phyloP scores from a whole-genome alignment of 2,329 filamentous ascomycete genomes.

The Fusarium verticillioides region DNA sequence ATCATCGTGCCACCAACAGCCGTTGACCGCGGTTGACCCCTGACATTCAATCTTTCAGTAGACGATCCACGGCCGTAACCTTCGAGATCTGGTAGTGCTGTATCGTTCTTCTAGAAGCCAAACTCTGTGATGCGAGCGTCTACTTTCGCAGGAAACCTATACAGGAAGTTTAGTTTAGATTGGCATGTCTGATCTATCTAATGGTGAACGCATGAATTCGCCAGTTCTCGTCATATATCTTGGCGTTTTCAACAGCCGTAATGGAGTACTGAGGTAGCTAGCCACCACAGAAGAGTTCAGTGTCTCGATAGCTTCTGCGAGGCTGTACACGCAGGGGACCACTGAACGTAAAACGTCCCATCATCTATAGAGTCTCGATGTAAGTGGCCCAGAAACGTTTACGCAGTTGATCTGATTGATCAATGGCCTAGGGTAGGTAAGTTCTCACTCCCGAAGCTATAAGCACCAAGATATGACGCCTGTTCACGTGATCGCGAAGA shows the following conservation, averaged over 20 bases:
- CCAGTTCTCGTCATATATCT: background rate
- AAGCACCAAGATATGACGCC: conserved; percentile 20
- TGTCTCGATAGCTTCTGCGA: background rate
- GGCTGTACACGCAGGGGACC: background rate
- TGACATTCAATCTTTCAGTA: background rate
- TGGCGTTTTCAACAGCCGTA: background rate
- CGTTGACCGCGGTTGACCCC: background rate
- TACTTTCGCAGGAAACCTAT: background rate
- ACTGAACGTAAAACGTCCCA: background rate
- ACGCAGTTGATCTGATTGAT: background rate
- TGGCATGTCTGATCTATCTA: background rate
- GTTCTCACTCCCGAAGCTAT: too few species aligned
- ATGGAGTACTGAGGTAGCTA: background rate
- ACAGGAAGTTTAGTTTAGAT: background rate
- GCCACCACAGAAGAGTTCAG: background rate
- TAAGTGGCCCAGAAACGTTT: background rate
- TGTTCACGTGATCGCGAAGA: conserved; percentile 44
- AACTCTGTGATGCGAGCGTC: background rate
- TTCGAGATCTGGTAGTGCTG: background rate
- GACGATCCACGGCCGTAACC: background rate
- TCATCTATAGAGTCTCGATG: background rate
- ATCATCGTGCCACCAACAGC: background rate
- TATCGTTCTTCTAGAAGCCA: background rate
- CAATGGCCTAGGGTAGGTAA: background rate
- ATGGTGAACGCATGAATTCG: background rate